Evolutionary conservation across 106 monocot species (phyloP), one percentile per base, ranked within the genome.

Genomic region (Allium cepa): DNA sequence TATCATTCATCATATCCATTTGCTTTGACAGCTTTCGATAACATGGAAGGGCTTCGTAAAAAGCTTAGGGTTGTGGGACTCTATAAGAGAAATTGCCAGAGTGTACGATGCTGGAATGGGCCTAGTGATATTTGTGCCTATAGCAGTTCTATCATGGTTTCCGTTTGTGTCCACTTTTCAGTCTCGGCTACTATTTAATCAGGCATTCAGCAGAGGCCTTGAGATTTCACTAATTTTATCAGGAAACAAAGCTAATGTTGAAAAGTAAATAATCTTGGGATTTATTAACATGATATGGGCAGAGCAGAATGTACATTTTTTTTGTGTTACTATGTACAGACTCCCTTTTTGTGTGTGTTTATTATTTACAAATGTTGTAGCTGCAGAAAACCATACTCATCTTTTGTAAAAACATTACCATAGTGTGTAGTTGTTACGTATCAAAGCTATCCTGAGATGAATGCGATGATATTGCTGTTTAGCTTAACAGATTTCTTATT

Each of bases 71-170:
- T 59, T 92, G 56, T 93, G 99, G 99, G 71, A 85, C 56, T 99
- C 86, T 0, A 82, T 93, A 13, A 76, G 93, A 4, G 99, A 93
- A 73, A 93, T 92, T 60, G 87, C 99, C 3, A 73, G 99, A 9
- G 67, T 99, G 84, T 99, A 93, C 53, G 99, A 99, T 76, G 92
- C 99, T n/a, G 99, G 90, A 16, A 99, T 99, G 93, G 99, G 99
- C 48, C 66, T 85, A 59, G 5, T 93, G 16, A 93, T 99, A 10
- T 93, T 99, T 72, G 82, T 73, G 6, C 99, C 99, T 7, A 36
- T 99, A 11, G 99, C 85, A 11, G 72, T 99, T 22, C 71, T 99
- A 27, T 93, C 99, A 0, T 99, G 99, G 99, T 99, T 99, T 82
- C 99, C 99, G 1, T 99, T 99, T 47, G 69, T 99, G 13, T 93